phyloP scores from a whole-genome alignment of 768 basidiomycete species.

The Calocera viscosa region DNA sequence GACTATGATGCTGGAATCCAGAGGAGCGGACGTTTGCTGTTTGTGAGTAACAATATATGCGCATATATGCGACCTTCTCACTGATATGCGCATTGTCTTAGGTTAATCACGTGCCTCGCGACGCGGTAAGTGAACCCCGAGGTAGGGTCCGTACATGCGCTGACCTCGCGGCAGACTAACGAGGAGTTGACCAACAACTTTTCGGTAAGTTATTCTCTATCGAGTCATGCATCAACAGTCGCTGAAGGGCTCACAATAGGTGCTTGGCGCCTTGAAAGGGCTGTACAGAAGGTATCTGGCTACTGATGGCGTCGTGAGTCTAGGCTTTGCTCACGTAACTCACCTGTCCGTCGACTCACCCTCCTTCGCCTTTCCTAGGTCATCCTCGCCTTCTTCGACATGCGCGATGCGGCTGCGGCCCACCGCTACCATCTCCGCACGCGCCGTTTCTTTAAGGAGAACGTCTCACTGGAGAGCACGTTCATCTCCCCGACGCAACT shows the following conservation, averaged over 20 bases:
- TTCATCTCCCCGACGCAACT: constrained; percentile 29
- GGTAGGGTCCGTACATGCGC: neutral
- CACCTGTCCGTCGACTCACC: too few species aligned
- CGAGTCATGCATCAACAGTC: neutral
- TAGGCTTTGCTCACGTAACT: too few species aligned
- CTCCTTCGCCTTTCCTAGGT: constrained; percentile 4
- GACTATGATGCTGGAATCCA: constrained; percentile 25
- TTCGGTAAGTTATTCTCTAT: neutral
- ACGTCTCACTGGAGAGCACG: constrained; percentile 20
- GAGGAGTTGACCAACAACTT: neutral
- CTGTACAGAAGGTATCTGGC: neutral
- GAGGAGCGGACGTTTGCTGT: constrained; percentile 25
- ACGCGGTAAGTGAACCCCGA: neutral
- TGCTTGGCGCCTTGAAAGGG: neutral
- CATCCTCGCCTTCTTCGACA: constrained; percentile 49
- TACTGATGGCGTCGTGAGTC: neutral
- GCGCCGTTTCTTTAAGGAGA: constrained; percentile 16
- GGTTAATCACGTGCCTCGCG: constrained; percentile 2
- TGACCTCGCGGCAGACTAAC: neutral
- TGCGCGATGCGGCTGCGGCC: constrained; percentile 41
- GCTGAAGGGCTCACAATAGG: neutral
- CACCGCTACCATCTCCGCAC: constrained; percentile 31
- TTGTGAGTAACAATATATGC: neutral
- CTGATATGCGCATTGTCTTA: neutral
- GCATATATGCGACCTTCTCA: neutral